These are phyloP conservation scores for Eucalyptus sideroxylon DNA, from an alignment of 345 rosid genomes.

Conservation along the genomic window DNA sequence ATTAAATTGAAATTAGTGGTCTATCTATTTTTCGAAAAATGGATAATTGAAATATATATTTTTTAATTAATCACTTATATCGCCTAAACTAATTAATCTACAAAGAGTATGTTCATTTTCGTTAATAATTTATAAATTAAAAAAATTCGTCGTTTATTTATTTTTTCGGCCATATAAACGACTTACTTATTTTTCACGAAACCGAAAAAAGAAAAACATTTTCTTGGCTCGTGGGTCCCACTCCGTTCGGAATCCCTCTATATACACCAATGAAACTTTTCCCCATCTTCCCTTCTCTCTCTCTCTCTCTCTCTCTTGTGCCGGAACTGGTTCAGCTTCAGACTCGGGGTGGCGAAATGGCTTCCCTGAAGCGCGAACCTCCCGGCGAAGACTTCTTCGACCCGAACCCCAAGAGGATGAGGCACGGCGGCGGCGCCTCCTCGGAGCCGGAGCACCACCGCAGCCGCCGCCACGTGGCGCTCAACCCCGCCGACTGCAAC, in stretches of 20 bases:
- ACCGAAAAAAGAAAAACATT: neutral
- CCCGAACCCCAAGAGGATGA: neutral
- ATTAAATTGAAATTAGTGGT: fast-evolving
- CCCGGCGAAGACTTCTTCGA: neutral
- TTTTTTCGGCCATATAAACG: too few relatives aligned
- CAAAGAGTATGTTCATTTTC: too few relatives aligned
- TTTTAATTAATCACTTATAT: too few relatives aligned
- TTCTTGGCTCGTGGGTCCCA: neutral
- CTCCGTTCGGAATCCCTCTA: neutral
- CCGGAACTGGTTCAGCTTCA: neutral
- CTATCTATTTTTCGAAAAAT: too few relatives aligned
- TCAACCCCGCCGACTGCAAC: conserved; percentile 18
- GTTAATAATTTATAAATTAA: neutral
- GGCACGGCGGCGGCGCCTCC: neutral
- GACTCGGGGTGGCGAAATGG: neutral
- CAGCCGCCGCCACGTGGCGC: neutral
- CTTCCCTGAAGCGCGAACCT: neutral
- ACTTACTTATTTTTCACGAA: neutral
- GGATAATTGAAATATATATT: too few relatives aligned
- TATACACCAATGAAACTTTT: neutral
- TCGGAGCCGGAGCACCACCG: neutral
- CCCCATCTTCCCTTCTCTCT: neutral
- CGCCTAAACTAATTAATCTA: fast-evolving
- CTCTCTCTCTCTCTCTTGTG: neutral
- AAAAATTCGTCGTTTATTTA: too few relatives aligned